phyloP scores from a whole-genome alignment of 108 stramenopile genomes.

The Cyclotella atomus region DNA sequence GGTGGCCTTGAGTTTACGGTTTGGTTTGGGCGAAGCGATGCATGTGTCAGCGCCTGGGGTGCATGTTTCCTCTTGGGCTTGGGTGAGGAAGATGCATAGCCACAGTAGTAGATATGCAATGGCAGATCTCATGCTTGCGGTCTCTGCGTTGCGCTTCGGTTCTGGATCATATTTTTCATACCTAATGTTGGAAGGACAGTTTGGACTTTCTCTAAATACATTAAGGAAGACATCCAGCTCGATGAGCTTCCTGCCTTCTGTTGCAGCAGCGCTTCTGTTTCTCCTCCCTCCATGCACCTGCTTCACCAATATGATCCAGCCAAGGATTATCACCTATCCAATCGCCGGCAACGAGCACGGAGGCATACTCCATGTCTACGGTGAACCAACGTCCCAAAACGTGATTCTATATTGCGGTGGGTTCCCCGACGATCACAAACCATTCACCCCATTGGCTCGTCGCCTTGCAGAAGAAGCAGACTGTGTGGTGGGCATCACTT shows the following conservation, averaged over 20 bases:
- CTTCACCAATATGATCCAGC: conserved; percentile 3
- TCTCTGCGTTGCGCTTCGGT: background rate
- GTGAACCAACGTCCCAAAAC: conserved; percentile 17
- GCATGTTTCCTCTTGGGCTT: background rate
- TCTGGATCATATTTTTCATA: too few species aligned
- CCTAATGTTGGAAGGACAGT: too few species aligned
- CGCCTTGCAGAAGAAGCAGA: conserved; percentile 35
- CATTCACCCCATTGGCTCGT: conserved; percentile 42
- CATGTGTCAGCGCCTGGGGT: background rate
- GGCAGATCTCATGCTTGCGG: background rate
- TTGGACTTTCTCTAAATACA: too few species aligned
- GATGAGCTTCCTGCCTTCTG: too few species aligned
- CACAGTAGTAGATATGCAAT: background rate
- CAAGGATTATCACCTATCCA: conserved; percentile 32
- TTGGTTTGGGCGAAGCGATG: background rate
- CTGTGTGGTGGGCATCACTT: conserved; percentile 53
- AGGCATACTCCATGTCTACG: conserved; percentile 44
- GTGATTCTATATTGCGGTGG: conserved; percentile 47
- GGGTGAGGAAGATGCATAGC: background rate
- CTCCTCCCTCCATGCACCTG: background rate
- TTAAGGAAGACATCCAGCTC: too few species aligned
- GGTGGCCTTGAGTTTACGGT: background rate
- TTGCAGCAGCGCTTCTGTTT: background rate
- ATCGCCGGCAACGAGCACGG: conserved; percentile 41
- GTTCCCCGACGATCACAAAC: conserved; percentile 50